A percentile compares a stretch with the other conserved stretches of the same genome.
phyloP scores from a whole-genome alignment of 169 alveolate genomes.

The Perkinsus chesapeaki region DNA sequence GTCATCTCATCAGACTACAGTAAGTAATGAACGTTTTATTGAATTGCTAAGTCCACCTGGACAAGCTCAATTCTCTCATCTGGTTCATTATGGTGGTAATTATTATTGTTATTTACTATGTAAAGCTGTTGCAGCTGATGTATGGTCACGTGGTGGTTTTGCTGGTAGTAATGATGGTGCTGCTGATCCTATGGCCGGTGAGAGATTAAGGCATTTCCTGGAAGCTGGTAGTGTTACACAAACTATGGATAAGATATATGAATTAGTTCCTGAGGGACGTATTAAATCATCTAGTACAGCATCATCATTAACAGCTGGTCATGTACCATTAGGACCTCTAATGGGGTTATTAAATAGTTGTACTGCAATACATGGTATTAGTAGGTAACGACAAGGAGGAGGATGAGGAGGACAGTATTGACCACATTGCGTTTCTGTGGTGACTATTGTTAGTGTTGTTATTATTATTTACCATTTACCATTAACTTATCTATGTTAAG shows the following conservation, averaged over 20 bases:
- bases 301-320: no score
- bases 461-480: neutral
- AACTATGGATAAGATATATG: neutral
- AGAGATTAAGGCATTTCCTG: neutral
- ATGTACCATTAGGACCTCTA: neutral
- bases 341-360: neutral
- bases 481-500: neutral
- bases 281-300: neutral
- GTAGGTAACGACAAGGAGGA: neutral
- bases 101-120: slow-evolving; percentile 32
- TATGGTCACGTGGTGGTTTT: neutral
- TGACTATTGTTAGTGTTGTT: neutral
- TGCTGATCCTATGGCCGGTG: neutral
- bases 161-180: no score
- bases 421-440: neutral
- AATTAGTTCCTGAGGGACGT: neutral
- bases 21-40: neutral
- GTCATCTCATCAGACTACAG: neutral
- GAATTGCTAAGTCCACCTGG: slow-evolving; percentile 18
- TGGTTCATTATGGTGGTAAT: slow-evolving; percentile 35
- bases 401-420: neutral
- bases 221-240: neutral
- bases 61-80: slow-evolving; percentile 23
- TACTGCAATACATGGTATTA: neutral
- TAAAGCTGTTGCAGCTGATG: neutral